Conservation (phyloP, 371 early-diverging fungal genomes). For the Mortierella sp. region DNA sequence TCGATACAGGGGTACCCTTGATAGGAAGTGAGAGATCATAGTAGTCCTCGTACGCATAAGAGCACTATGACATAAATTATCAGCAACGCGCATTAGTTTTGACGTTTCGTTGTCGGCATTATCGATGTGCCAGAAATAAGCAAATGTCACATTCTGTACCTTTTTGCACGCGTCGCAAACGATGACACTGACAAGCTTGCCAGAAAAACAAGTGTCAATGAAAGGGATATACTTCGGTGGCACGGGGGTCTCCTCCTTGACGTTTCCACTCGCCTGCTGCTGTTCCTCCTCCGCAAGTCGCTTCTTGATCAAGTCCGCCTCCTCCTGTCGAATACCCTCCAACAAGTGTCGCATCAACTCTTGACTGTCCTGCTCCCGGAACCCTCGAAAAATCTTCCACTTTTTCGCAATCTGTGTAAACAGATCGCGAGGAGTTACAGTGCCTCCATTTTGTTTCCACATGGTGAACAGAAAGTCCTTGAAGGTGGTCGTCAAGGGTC, state of each 20-base stretch:
- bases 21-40: slow-evolving; percentile 44
- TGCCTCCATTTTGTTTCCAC: slow-evolving; percentile 54
- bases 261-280: slow-evolving; percentile 30
- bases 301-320: slow-evolving; percentile 47
- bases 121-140: neutral
- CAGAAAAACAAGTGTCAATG: slow-evolving; percentile 76
- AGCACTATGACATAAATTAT: slow-evolving; percentile 19
- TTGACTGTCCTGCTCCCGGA: slow-evolving; percentile 76
- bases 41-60: slow-evolving; percentile 45
- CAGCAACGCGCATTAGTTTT: neutral
- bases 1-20: slow-evolving; percentile 21
- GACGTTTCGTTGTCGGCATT: neutral
- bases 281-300: slow-evolving; percentile 26
- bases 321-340: slow-evolving; percentile 72
- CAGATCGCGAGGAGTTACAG: slow-evolving; percentile 64
- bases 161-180: slow-evolving; percentile 73
- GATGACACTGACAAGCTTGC: slow-evolving; percentile 70
- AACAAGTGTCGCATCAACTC: slow-evolving; percentile 74
- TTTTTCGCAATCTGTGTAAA: slow-evolving; percentile 64
- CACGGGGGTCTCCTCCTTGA: slow-evolving; percentile 22
- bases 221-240: slow-evolving; percentile 63
- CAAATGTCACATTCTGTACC: slow-evolving; percentile 31
- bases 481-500: slow-evolving; percentile 51
- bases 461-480: slow-evolving; percentile 47
- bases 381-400: slow-evolving; percentile 68